Evolutionary conservation across 495 filamentous ascomycete species (phyloP), one percentile per base, ranked within the genome.

Genomic region (Penicilliopsis zonata): DNA sequence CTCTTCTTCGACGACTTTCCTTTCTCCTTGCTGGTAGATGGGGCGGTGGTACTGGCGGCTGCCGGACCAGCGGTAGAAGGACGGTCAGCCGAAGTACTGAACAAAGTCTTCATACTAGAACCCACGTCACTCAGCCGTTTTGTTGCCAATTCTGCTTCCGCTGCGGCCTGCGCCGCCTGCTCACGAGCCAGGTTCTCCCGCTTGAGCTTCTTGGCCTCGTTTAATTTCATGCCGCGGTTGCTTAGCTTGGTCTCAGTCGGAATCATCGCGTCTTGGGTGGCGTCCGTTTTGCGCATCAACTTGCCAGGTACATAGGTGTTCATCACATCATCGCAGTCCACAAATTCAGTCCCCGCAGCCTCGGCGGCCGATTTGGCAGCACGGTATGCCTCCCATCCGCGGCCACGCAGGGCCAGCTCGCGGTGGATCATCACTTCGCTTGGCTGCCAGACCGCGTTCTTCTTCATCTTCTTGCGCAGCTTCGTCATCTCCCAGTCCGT

Each of bases 391-490:
- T 84, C 82, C 42, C 75, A 64, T 3, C 92, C 90, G 23, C 90
- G 79, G 9, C 79, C 80, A 13, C 82, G 64, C 6, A 69, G 62
- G 27, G 77, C 78, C 6, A 98, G 69, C 51, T 96, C 86, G 9
- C 87, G 73, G 14, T 85, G 72, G 27, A 96, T 88, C 90, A 98
- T 98, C 0, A 92, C 93, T 39, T 92, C 84, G 43, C 84, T 93
- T 0, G 90, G 90, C 22, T 78, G 78, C 90, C 90, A 98, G 5
- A 86, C 76, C 0, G 88, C 82, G 44, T 98, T 98, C 70, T 98
- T 98, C 63, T 98, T 98, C 90, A 98, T 98, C 32, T 84, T 72
- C 59, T 96, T 96, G 28, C 90, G 70, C 9, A 98, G 64, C 31
- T 76, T 78, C 3, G 85, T 87, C 60, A 98, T 85, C 44, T 98